Evolutionary conservation across 2,329 filamentous ascomycete species (phyloP), one percentile per base, ranked within the genome.

Genomic region (Setomelanomma holmii): DNA sequence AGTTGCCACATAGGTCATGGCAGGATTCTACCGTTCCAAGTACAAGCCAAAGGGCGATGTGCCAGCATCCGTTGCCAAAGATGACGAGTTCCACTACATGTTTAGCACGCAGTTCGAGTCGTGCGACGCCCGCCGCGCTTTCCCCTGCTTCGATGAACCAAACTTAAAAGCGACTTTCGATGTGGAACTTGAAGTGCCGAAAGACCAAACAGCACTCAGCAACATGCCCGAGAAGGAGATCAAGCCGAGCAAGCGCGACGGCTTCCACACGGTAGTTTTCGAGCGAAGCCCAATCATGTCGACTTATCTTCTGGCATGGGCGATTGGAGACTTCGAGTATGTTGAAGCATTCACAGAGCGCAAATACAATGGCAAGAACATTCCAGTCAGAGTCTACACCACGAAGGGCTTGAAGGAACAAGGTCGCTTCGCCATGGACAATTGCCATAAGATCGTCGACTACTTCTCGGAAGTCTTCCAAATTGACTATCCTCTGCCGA

Each of bases 121-220:
- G 40, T 96, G 92, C 69, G 95, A 99, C 77, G 95, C 95, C 56
- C 89, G 95, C 60, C 85, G 93, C 62, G 93, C 95, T 7, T 97
- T 99, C 78, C 95, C 95, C 41, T 99, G 95, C 79, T 98, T 98
- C 70, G 95, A 99, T 71, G 95, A 99, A 79, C 95, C 95, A 36
- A 96, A 96, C 69, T 84, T 98, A 60, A 99, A 99, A 79, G 91
- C 95, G 10, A 93, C 92, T 2, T 98, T 97, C 70, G 93, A 97
- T 75, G 90, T 99, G 53, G 84, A 92, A 68, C 89, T 99, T 58
- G 93, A 98, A 78, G 84, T 97, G 40, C 93, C 95, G 14, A 87
- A 89, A 40, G 91, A 93, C 62, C 89, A 95, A 75, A 88, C 91
- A 35, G 95, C 92, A 5, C 81, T 98, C 40, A 96, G 91, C 79